A percentile compares a stretch with the other conserved stretches of the same genome.
Conservation (phyloP, 768 basidiomycete genomes). For the Artomyces pyxidatus region DNA sequence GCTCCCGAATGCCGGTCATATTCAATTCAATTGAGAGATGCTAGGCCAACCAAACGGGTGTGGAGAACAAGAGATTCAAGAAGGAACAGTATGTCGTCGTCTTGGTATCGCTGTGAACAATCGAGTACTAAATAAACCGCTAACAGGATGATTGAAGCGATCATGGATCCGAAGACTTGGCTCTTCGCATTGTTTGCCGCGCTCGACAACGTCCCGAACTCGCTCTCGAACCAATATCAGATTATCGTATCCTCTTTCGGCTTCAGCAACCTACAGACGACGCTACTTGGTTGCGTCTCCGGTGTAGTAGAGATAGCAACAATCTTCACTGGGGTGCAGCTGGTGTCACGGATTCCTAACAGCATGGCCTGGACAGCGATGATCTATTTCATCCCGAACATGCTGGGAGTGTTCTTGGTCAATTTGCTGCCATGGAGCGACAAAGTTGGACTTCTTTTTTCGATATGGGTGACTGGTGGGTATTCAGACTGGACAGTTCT, state of each 20-base stretch:
- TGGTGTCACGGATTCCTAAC: slow-evolving; percentile 48
- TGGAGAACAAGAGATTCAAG: slow-evolving; percentile 79
- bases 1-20: neutral
- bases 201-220: slow-evolving; percentile 57
- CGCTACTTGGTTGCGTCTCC: slow-evolving; percentile 59
- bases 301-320: slow-evolving; percentile 61
- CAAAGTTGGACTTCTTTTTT: slow-evolving; percentile 64
- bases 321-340: slow-evolving; percentile 55
- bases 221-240: slow-evolving; percentile 53
- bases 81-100: slow-evolving; percentile 61
- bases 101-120: too few species aligned
- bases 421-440: slow-evolving; percentile 53
- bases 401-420: slow-evolving; percentile 56
- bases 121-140: neutral
- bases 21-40: neutral
- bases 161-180: slow-evolving; percentile 68
- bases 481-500: too few species aligned
- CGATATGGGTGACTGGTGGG: slow-evolving; percentile 68
- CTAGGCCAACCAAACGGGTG: slow-evolving; percentile 69
- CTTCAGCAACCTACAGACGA: slow-evolving; percentile 55
- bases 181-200: slow-evolving; percentile 62
- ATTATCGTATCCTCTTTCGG: slow-evolving; percentile 64
- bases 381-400: slow-evolving; percentile 56
- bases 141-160: slow-evolving; percentile 63
- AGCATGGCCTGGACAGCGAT: slow-evolving; percentile 52